phyloP scores from a whole-genome alignment of 1,284 basidiomycete species.

The Tilletiopsis washingtonensis region DNA sequence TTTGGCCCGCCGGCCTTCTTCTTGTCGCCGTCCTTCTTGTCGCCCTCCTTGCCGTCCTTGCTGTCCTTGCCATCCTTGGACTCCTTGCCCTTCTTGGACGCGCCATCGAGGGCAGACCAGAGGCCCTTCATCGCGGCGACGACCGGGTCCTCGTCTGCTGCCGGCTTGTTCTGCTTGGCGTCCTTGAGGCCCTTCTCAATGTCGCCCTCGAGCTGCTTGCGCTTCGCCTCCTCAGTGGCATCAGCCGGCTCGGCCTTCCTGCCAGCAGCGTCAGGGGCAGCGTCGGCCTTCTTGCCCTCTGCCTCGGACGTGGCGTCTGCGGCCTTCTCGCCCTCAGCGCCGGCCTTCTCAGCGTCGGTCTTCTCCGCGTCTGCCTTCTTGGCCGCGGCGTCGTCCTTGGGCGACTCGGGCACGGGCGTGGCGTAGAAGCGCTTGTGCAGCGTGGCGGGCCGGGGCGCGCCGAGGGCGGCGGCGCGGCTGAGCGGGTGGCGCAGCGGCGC shows the following conservation, averaged over 20 bases:
- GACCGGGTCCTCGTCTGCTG: background rate
- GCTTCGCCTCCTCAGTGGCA: background rate
- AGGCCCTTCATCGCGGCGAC: background rate
- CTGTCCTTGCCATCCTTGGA: conserved; percentile 7
- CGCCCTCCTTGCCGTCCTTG: conserved; percentile 8
- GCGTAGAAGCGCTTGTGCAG: no score
- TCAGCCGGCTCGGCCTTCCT: background rate
- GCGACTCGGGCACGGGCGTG: no score
- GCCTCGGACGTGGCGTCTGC: background rate
- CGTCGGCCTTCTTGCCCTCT: background rate
- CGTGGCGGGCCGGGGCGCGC: no score
- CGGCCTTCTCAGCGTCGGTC: no score
- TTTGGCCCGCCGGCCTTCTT: conserved; percentile 13
- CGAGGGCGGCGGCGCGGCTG: no score
- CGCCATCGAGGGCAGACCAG: background rate
- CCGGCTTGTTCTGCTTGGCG: conserved; percentile 2
- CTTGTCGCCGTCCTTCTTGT: conserved; percentile 5
- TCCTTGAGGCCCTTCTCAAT: conserved; percentile 7
- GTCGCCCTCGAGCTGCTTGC: conserved; percentile 4
- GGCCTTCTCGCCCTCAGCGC: background rate
- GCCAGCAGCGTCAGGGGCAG: background rate
- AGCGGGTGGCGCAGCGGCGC: no score
- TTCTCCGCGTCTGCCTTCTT: no score
- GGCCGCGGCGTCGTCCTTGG: no score
- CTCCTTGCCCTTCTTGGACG: conserved; percentile 16